phyloP scores from a whole-genome alignment of 2,329 filamentous ascomycete species.

The Paraphoma sp. region DNA sequence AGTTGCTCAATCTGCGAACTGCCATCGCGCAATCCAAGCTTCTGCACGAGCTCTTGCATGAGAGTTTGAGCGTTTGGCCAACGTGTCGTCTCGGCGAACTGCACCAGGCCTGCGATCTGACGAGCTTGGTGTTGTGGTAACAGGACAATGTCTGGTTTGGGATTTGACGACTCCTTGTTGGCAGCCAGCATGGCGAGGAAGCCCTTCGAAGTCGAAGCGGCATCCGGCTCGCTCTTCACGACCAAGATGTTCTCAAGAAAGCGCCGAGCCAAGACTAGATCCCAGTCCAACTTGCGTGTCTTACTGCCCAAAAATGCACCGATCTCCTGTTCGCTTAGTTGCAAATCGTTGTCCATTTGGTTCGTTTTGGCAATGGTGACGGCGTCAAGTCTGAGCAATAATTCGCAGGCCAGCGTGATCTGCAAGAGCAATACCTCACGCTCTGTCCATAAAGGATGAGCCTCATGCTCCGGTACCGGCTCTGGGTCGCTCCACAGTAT shows the following conservation, averaged over 20 bases:
- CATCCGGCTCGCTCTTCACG: slow-evolving; percentile 28
- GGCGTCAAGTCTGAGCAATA: slow-evolving; percentile 62
- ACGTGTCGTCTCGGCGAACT: slow-evolving; percentile 58
- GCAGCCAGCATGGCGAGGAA: slow-evolving; percentile 37
- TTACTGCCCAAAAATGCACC: slow-evolving; percentile 55
- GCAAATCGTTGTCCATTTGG: slow-evolving; percentile 47
- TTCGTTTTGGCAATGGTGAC: slow-evolving; percentile 41
- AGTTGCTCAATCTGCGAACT: slow-evolving; percentile 19
- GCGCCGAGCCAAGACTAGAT: slow-evolving; percentile 59
- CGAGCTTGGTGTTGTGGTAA: slow-evolving; percentile 42
- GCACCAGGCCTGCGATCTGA: slow-evolving; percentile 58
- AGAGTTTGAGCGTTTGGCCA: slow-evolving; percentile 57
- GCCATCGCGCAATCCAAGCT: slow-evolving; percentile 36
- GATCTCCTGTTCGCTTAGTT: slow-evolving; percentile 53
- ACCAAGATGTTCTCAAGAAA: slow-evolving; percentile 61
- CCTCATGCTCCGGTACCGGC: slow-evolving; percentile 24
- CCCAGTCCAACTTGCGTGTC: slow-evolving; percentile 63
- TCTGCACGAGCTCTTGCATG: slow-evolving; percentile 45
- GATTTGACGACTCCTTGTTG: slow-evolving; percentile 22
- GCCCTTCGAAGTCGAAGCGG: slow-evolving; percentile 24
- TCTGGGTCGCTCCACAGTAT: slow-evolving; percentile 67
- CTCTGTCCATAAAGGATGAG: slow-evolving; percentile 45
- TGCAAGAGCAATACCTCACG: slow-evolving; percentile 63
- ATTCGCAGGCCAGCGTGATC: slow-evolving; percentile 60
- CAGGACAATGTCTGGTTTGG: slow-evolving; percentile 36